Conservation (phyloP, 345 rosid species). For the Erysimum cheiranthoides region DNA sequence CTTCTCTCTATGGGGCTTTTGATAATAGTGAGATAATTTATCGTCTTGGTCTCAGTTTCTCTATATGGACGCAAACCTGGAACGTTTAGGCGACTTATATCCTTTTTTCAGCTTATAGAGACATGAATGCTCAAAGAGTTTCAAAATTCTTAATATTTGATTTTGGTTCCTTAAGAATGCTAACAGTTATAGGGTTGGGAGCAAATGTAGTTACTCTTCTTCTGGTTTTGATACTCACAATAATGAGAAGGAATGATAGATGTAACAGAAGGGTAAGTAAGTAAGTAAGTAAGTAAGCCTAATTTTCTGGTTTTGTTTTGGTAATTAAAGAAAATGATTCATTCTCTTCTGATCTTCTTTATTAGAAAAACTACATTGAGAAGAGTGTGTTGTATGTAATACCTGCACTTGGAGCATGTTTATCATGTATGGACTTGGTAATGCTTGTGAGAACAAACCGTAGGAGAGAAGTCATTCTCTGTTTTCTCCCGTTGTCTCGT, state of each 20-base stretch:
- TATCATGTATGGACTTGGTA: constrained; percentile 64
- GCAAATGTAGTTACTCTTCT: constrained; percentile 61
- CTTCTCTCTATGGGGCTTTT: constrained; percentile 3
- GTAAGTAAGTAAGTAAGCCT: constrained; percentile 45
- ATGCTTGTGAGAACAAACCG: constrained; percentile 51
- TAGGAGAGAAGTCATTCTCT: constrained; percentile 49
- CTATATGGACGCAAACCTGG: constrained; percentile 28
- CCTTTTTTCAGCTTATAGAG: constrained; percentile 29
- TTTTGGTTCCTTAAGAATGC: constrained; percentile 51
- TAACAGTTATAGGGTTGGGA: constrained; percentile 71
- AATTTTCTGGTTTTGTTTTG: constrained; percentile 4
- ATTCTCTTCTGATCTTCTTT: constrained; percentile 19
- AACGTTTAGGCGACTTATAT: constrained; percentile 34
- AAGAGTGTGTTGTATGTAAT: constrained; percentile 56
- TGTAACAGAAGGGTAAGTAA: constrained; percentile 53
- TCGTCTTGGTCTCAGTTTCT: constrained; percentile 26
- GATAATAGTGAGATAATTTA: constrained; percentile 26
- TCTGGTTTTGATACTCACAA: constrained; percentile 53
- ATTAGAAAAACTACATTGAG: constrained; percentile 56
- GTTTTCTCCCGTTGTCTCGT: constrained; percentile 61
- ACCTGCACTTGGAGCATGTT: constrained; percentile 65
- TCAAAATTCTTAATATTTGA: background rate
- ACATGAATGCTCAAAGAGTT: background rate
- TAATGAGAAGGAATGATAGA: constrained; percentile 46
- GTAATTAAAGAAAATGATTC: constrained; percentile 4